Percentiles rank a stretch among this genome's conserved stretches.
phyloP scores from a whole-genome alignment of 148 eudicot species.

The Camellia japonica region DNA sequence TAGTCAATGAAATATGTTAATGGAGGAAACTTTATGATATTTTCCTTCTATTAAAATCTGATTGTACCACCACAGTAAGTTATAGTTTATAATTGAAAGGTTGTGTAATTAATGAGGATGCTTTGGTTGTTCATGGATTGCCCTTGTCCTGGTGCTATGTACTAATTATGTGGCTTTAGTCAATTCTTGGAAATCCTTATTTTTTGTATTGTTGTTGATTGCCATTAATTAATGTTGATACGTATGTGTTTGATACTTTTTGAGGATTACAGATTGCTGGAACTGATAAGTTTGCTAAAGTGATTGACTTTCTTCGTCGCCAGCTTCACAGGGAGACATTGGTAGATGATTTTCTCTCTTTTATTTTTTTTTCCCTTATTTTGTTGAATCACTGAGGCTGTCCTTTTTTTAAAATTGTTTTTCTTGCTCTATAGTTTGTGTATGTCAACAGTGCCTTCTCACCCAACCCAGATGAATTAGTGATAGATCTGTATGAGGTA shows the following conservation, averaged over 20 bases:
- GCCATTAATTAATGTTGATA: not conserved
- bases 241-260: not conserved
- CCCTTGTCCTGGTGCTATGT: not conserved
- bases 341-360: slow-evolving; percentile 39
- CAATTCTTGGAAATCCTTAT: not conserved
- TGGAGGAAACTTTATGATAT: not conserved
- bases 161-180: not conserved
- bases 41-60: not conserved
- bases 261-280: slow-evolving; percentile 57
- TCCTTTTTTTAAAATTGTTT: not conserved
- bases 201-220: not conserved
- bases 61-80: not conserved
- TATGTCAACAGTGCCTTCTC: slow-evolving; percentile 94
- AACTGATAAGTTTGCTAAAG: slow-evolving; percentile 77
- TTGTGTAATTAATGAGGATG: not conserved
- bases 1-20: not conserved
- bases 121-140: not conserved
- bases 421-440: slow-evolving; percentile 55
- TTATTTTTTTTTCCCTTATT: not conserved
- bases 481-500: slow-evolving; percentile 77
- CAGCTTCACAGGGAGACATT: slow-evolving; percentile 87
- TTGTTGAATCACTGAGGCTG: not conserved
- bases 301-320: slow-evolving; percentile 83
- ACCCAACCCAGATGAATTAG: slow-evolving; percentile 86
- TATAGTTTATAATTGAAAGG: not conserved